Conservation (phyloP, 2,329 filamentous ascomycete species). For the Microascus cirrosus region DNA sequence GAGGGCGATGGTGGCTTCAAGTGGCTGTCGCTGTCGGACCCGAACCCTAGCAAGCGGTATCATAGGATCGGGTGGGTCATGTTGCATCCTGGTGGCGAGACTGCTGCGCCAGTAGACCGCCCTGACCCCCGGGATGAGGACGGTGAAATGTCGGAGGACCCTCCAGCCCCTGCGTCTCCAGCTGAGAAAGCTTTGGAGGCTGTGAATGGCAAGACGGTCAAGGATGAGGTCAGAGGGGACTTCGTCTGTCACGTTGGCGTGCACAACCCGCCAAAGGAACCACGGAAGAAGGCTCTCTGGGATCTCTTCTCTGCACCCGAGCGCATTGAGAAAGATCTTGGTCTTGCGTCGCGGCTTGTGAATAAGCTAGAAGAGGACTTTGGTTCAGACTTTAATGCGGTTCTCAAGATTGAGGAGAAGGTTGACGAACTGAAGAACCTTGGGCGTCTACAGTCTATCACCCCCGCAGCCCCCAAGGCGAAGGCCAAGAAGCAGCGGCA, state of each 20-base stretch:
- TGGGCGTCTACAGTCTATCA: conserved; percentile 62
- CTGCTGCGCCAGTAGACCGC: conserved; percentile 52
- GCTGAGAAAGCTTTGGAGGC: conserved; percentile 83
- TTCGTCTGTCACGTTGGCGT: conserved; percentile 97
- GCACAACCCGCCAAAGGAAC: conserved; percentile 76
- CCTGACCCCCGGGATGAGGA: conserved; percentile 64
- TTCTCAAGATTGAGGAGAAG: conserved; percentile 71
- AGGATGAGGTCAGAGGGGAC: conserved; percentile 85
- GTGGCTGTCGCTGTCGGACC: conserved; percentile 91
- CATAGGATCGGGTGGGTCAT: conserved; percentile 99
- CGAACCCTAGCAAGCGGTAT: conserved; percentile 92
- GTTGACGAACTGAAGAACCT: conserved; percentile 70
- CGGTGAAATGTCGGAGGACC: conserved; percentile 41
- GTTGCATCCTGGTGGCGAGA: conserved; percentile 69
- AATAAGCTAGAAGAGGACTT: conserved; percentile 78
- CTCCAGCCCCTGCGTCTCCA: conserved; percentile 41
- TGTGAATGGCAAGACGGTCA: conserved; percentile 96
- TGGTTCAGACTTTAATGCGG: conserved; percentile 65
- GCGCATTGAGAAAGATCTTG: conserved; percentile 80
- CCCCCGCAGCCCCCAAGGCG: conserved; percentile 40
- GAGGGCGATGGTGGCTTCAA: conserved; percentile 88
- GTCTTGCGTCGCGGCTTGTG: conserved; percentile 71
- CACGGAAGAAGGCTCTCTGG: conserved; percentile 92
- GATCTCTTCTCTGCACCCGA: conserved; percentile 93
- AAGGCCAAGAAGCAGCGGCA: conserved; percentile 52